Evolutionary conservation across 768 basidiomycete genomes (phyloP), one percentile per base, ranked within the genome.

Genomic region (Xanthoconium purpureum): DNA sequence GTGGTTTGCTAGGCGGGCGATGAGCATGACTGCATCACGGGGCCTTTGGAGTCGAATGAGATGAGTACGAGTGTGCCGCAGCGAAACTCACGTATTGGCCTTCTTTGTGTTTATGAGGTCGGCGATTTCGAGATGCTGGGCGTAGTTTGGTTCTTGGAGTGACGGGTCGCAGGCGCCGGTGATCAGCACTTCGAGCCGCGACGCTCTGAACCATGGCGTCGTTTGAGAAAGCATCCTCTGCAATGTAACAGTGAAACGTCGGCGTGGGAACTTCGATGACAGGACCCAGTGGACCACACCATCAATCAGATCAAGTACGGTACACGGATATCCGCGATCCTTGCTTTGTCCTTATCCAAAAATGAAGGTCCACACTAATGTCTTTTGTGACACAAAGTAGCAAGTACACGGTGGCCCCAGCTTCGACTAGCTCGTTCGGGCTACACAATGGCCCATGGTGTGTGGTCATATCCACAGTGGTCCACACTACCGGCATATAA

Each of bases 91-190:
- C 93, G 83, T 92, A 76, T 99, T 98, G 0, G 94, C 95, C 74
- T 98, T 98, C 78, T 98, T 98, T 54, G 77, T 76, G 73, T 95
- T 96, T 74, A 98, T 85, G 65, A 88, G 84, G 59, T 98, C 95
- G 14, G 94, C 94, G 33, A 98, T 85, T 72, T 98, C 94, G 61
- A 99, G 81, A 70, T 98, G 92, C 29, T 88, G 76, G 0, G 91
- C 88, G 74, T 94, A 92, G 74, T 97, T 96, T 30, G 94, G 94
- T 69, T 94, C 93, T 61, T 83, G 84, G 6, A 91, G 78, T 6
- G 85, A 82, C 0, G 94, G 88, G 60, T 94, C 92, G 74, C 94
- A 96, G 12, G 92, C 91, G 44, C 90, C 84, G 52, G 88, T 82
- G 59, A 91, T 78, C 57, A 92, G 80, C 30, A 86, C 73, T 63